phyloP scores from a whole-genome alignment of 2,329 filamentous ascomycete genomes.

The Hymenoscyphus infarciens region DNA sequence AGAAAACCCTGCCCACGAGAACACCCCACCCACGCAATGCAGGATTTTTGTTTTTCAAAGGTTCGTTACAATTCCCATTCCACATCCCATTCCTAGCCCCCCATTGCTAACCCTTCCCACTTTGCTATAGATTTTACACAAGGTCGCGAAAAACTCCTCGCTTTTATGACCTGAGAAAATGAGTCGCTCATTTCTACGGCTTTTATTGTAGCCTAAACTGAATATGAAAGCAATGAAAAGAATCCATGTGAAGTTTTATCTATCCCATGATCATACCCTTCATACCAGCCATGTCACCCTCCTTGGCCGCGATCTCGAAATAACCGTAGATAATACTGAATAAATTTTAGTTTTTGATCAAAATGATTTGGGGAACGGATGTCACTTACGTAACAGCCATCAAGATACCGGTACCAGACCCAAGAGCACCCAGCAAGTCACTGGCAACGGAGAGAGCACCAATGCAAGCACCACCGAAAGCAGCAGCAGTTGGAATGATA shows the following conservation, averaged over 20 bases:
- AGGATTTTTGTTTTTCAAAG: constrained; percentile 15
- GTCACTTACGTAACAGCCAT: constrained; percentile 91
- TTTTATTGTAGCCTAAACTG: constrained; percentile 23
- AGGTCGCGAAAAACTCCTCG: constrained; percentile 10
- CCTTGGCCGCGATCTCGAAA: constrained; percentile 98
- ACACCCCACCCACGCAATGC: constrained; percentile 22
- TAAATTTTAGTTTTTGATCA: constrained; percentile 36
- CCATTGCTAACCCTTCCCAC: neutral
- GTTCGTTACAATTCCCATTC: constrained; percentile 1
- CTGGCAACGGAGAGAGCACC: constrained; percentile 93
- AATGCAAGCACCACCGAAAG: constrained; percentile 98
- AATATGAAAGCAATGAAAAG: constrained; percentile 28
- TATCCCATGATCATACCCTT: constrained; percentile 71
- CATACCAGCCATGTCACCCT: constrained; percentile 87
- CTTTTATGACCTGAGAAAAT: constrained; percentile 5
- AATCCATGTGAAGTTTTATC: constrained; percentile 8
- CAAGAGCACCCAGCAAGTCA: constrained; percentile 92
- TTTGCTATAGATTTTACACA: constrained; percentile 17
- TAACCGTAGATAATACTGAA: constrained; percentile 96
- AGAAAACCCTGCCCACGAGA: constrained; percentile 8
- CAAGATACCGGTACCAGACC: constrained; percentile 95
- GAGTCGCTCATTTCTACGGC: constrained; percentile 15
- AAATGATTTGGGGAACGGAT: neutral
- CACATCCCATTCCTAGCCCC: constrained; percentile 1
- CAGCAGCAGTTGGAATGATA: constrained; percentile 95